Evolutionary conservation across 768 basidiomycete species (phyloP).

Genomic region (Suillus plorans): DNA sequence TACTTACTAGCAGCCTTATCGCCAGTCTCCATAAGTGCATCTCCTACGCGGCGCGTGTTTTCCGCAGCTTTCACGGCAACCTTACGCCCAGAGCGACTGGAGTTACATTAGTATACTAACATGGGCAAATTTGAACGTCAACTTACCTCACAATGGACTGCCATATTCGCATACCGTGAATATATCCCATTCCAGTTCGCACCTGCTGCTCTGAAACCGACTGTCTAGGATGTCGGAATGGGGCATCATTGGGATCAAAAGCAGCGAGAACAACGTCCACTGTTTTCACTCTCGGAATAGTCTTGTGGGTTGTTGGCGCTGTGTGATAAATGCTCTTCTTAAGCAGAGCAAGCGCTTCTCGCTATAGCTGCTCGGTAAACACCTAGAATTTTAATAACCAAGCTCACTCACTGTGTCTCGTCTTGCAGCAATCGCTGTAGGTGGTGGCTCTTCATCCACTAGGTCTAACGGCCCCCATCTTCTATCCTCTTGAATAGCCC

Average conservation of each 20-base stretch:
- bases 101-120: neutral
- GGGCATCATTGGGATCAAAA: slow-evolving; percentile 50
- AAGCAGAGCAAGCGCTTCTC: slow-evolving; percentile 52
- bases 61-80: slow-evolving; percentile 36
- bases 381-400: neutral
- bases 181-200: slow-evolving; percentile 36
- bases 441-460: slow-evolving; percentile 66
- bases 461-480: slow-evolving; percentile 60
- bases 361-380: slow-evolving; percentile 29
- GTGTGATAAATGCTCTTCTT: slow-evolving; percentile 58
- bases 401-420: slow-evolving; percentile 55
- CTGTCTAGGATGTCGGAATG: slow-evolving; percentile 45
- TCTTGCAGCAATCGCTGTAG: slow-evolving; percentile 68
- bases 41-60: slow-evolving; percentile 11
- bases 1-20: slow-evolving; percentile 7
- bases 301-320: slow-evolving; percentile 52
- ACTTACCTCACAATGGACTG: slow-evolving; percentile 48
- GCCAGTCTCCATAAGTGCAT: slow-evolving; percentile 1
- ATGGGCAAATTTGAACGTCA: neutral
- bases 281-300: slow-evolving; percentile 46
- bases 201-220: slow-evolving; percentile 60
- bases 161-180: slow-evolving; percentile 60
- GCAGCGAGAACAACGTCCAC: slow-evolving; percentile 47
- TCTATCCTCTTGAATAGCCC: slow-evolving; percentile 38
- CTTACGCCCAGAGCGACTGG: slow-evolving; percentile 49